Conservation (phyloP, 495 filamentous ascomycete species). For the Talaromyces stipitatus region DNA sequence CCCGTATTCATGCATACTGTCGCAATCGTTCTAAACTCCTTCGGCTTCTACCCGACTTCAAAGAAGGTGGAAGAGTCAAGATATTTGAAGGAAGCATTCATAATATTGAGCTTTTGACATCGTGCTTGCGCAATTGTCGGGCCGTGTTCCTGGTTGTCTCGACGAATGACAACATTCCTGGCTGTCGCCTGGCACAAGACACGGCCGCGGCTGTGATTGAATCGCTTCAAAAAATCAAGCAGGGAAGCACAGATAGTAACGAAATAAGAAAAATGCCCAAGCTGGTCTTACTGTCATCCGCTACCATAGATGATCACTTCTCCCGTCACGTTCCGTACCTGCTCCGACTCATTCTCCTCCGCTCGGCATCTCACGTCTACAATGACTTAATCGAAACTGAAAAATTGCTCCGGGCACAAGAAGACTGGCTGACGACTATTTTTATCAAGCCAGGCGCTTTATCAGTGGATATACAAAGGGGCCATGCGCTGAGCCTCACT, state of each 20-base stretch:
- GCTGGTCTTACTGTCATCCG: conserved; percentile 32
- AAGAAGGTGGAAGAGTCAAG: conserved; percentile 13
- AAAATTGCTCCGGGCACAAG: conserved; percentile 22
- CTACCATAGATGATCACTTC: conserved; percentile 25
- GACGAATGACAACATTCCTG: conserved; percentile 31
- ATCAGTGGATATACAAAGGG: conserved; percentile 23
- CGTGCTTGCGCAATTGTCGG: conserved; percentile 19
- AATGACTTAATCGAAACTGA: conserved; percentile 27
- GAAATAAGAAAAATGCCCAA: conserved; percentile 25
- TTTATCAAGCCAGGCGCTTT: conserved; percentile 39
- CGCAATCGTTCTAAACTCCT: conserved; percentile 30
- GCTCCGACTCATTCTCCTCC: conserved; percentile 17
- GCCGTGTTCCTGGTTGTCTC: conserved; percentile 29
- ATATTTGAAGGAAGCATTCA: conserved; percentile 30
- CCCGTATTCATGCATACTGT: conserved; percentile 26
- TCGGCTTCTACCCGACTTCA: conserved; percentile 18
- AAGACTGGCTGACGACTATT: conserved; percentile 27
- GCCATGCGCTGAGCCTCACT: conserved; percentile 28
- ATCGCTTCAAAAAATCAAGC: conserved; percentile 18
- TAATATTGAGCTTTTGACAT: conserved; percentile 22
- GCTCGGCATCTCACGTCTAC: conserved; percentile 25
- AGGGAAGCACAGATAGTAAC: neutral
- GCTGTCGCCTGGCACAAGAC: conserved; percentile 22
- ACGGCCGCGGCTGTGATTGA: conserved; percentile 20
- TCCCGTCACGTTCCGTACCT: conserved; percentile 14